Evolutionary conservation across 768 basidiomycete genomes (phyloP).

Genomic region (Rhizopogon rudus): DNA sequence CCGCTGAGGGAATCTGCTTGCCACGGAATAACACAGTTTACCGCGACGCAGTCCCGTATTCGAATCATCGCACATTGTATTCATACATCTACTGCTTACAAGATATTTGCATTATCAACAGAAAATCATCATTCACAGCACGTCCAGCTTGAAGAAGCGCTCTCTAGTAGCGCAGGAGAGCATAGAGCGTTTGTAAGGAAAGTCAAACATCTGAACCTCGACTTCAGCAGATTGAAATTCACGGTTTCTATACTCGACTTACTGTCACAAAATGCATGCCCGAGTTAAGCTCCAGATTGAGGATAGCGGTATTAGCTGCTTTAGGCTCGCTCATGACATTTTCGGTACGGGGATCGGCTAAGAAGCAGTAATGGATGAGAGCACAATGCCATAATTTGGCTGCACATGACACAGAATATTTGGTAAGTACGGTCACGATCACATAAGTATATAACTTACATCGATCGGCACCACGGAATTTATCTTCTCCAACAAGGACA

Average conservation of each 20-base stretch:
- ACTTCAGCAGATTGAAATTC: background rate
- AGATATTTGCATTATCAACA: background rate
- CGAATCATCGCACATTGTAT: no score
- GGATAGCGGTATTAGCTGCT: constrained; percentile 21
- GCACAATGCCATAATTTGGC: constrained; percentile 19
- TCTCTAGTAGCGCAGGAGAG: constrained; percentile 12
- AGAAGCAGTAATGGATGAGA: constrained; percentile 38
- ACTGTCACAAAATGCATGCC: constrained; percentile 19
- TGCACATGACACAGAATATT: background rate
- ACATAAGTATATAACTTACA: constrained; percentile 25
- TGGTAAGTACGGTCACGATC: background rate
- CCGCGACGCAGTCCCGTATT: background rate
- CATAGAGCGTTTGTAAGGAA: constrained; percentile 20
- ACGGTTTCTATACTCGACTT: background rate
- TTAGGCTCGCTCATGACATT: constrained; percentile 40
- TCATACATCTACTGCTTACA: background rate
- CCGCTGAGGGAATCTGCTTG: no score
- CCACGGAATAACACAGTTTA: background rate
- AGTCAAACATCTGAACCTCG: constrained; percentile 16
- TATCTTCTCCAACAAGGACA: constrained; percentile 42
- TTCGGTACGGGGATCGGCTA: constrained; percentile 37
- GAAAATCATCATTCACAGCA: constrained; percentile 5
- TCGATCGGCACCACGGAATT: constrained; percentile 38
- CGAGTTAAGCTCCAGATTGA: constrained; percentile 20
- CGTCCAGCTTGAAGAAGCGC: constrained; percentile 19